Evolutionary conservation across 164 flowering plant genomes (phyloP).

Genomic region (Dillenia suffruticosa): DNA sequence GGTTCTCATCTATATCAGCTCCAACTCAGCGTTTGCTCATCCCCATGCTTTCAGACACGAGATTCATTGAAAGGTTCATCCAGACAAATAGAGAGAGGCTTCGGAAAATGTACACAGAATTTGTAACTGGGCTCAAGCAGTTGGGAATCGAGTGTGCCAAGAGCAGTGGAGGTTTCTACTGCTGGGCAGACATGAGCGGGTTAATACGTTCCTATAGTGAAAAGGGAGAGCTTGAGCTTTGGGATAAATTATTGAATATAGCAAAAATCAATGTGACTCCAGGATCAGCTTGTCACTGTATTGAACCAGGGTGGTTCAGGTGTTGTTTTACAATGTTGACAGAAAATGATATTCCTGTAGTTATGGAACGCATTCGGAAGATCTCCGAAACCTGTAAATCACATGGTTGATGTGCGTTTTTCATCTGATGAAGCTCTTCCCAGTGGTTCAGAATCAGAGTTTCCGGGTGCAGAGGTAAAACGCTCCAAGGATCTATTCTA

Average conservation of each 20-base stretch:
- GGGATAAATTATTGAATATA: conserved; percentile 74
- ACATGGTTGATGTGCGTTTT: conserved; percentile 28
- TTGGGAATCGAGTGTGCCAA: conserved; percentile 63
- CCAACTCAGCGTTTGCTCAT: conserved; percentile 65
- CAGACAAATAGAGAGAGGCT: conserved; percentile 46
- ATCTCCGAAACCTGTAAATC: conserved; percentile 54
- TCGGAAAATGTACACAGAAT: conserved; percentile 30
- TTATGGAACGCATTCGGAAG: conserved; percentile 69
- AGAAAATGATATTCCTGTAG: conserved; percentile 69
- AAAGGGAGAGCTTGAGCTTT: conserved; percentile 95
- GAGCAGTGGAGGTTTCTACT: conserved; percentile 75
- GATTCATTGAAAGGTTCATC: conserved; percentile 41
- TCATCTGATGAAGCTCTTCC: not conserved
- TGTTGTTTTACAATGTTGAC: conserved; percentile 65
- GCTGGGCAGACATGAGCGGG: conserved; percentile 95
- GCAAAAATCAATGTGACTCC: conserved; percentile 80
- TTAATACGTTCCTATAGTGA: conserved; percentile 79
- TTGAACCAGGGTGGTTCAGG: conserved; percentile 96
- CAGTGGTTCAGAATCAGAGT: conserved; percentile 2
- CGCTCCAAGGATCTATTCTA: too few relatives aligned
- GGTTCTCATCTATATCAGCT: conserved; percentile 74
- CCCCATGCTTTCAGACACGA: conserved; percentile 73
- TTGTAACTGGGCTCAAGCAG: conserved; percentile 55
- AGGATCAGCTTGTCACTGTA: conserved; percentile 88
- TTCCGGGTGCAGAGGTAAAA: conserved; percentile 1